Percentiles rank a stretch among this genome's conserved stretches.
phyloP scores from a whole-genome alignment of 2,329 filamentous ascomycete species.

The Ascosphaera acerosa region DNA sequence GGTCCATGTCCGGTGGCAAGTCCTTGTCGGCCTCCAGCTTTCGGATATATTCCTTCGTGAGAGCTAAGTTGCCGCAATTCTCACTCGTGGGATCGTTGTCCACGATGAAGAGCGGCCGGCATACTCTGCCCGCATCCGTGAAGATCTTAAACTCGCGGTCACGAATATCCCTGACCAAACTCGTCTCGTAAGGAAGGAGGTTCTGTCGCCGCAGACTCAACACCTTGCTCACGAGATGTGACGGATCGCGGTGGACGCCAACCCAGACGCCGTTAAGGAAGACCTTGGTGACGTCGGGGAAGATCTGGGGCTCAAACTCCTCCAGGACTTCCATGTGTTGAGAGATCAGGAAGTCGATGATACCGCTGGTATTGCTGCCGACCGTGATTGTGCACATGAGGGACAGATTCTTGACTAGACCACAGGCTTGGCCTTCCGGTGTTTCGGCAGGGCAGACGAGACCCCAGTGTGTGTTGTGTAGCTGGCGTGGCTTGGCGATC shows the following conservation, averaged over 20 bases:
- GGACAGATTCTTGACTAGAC: slow-evolving; percentile 90
- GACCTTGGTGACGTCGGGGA: slow-evolving; percentile 85
- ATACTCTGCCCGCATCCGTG: slow-evolving; percentile 86
- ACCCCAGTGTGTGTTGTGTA: slow-evolving; percentile 98
- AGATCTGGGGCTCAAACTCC: slow-evolving; percentile 67
- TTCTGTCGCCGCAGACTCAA: slow-evolving; percentile 54
- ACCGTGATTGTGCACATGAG: slow-evolving; percentile 98
- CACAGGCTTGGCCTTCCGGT: slow-evolving; percentile 93
- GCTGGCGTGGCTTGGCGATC: slow-evolving; percentile 86
- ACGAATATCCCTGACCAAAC: slow-evolving; percentile 82
- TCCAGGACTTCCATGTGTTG: slow-evolving; percentile 91
- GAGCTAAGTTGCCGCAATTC: slow-evolving; percentile 50
- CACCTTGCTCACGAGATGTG: slow-evolving; percentile 57
- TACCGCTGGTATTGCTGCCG: slow-evolving; percentile 68
- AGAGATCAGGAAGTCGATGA: slow-evolving; percentile 87
- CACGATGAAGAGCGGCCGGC: slow-evolving; percentile 78
- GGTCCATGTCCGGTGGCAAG: slow-evolving; percentile 32
- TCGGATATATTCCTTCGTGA: slow-evolving; percentile 63
- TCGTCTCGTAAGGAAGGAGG: slow-evolving; percentile 76
- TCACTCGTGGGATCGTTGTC: slow-evolving; percentile 56
- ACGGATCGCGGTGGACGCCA: slow-evolving; percentile 73
- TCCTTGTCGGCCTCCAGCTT: slow-evolving; percentile 50
- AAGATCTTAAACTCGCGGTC: slow-evolving; percentile 98
- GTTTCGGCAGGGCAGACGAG: slow-evolving; percentile 93
- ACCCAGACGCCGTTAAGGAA: slow-evolving; percentile 98